A percentile compares a stretch with the other conserved stretches of the same genome.
phyloP scores from a whole-genome alignment of 805 yeast genomes.

The Candida ipomoeae region DNA sequence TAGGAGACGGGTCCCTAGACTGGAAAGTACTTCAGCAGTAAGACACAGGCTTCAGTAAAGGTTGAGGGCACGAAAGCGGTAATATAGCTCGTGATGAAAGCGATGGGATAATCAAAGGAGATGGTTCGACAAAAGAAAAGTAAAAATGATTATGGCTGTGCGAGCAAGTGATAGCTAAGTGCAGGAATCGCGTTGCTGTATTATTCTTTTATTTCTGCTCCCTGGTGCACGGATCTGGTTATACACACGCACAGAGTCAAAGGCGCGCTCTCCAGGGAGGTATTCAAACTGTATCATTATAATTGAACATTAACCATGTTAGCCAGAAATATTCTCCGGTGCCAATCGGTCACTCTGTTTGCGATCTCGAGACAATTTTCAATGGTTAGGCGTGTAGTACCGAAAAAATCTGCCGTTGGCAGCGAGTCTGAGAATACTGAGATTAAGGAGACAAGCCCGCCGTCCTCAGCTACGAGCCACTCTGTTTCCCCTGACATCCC shows the following conservation, averaged over 20 bases:
- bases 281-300: not conserved
- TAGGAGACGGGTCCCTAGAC: not conserved
- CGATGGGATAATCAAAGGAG: not conserved
- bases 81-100: not conserved
- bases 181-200: constrained; percentile 1
- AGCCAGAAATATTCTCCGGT: constrained; percentile 2
- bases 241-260: not conserved
- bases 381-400: constrained; percentile 16
- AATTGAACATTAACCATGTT: constrained; percentile 1
- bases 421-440: not conserved
- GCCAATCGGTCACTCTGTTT: constrained; percentile 9
- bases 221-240: not conserved
- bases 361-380: constrained; percentile 14
- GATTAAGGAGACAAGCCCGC: not conserved
- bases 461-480: not conserved
- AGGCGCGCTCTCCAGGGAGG: not conserved
- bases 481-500: constrained; percentile 1
- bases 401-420: constrained; percentile 4
- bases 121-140: not conserved
- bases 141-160: constrained; percentile 1
- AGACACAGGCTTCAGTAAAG: not conserved
- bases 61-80: not conserved
- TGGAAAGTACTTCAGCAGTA: not conserved
- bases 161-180: not conserved
- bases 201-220: not conserved